These are phyloP conservation scores for Hygrophoropsis aurantiaca DNA, from an alignment of 768 basidiomycete species.

Conservation along the genomic window DNA sequence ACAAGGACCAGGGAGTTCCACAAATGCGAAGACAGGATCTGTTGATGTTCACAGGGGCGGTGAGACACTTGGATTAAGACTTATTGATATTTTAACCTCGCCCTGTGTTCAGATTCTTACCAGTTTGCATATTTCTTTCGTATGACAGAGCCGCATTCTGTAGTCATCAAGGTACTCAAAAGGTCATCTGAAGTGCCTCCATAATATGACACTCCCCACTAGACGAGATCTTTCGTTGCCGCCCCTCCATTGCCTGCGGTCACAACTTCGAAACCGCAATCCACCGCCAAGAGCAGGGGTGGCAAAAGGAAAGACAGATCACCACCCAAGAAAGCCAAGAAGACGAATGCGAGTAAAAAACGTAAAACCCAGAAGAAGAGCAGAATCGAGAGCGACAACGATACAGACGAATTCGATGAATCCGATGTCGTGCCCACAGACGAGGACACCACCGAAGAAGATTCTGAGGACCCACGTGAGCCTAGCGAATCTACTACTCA, in stretches of 20 bases:
- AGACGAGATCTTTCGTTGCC: slow-evolving; percentile 45
- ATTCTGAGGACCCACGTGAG: slow-evolving; percentile 11
- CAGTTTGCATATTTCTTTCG: slow-evolving; percentile 92
- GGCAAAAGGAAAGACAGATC: slow-evolving; percentile 20
- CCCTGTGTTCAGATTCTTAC: slow-evolving; percentile 62
- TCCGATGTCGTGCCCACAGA: slow-evolving; percentile 9
- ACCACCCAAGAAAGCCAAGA: slow-evolving; percentile 5
- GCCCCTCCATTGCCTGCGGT: slow-evolving; percentile 22
- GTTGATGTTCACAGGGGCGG: slow-evolving; percentile 88
- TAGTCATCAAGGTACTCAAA: slow-evolving; percentile 84
- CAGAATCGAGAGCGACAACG: slow-evolving; percentile 21
- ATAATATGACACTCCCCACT: slow-evolving; percentile 1
- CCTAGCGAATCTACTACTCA: slow-evolving; percentile 8
- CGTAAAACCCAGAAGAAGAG: slow-evolving; percentile 41
- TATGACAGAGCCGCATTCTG: slow-evolving; percentile 76
- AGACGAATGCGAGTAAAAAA: slow-evolving; percentile 25
- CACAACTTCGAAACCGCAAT: slow-evolving; percentile 17
- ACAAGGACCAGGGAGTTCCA: slow-evolving; percentile 36
- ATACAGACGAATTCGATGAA: slow-evolving; percentile 24
- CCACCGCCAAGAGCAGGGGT: slow-evolving; percentile 12
- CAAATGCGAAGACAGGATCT: slow-evolving; percentile 62
- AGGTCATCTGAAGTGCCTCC: not conserved
- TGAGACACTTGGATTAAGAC: slow-evolving; percentile 24
- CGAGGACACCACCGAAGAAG: slow-evolving; percentile 11
- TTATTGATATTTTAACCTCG: slow-evolving; percentile 5